Evolutionary conservation across 164 flowering plant species (phyloP), one percentile per base, ranked within the genome.

Genomic region (Macadamia tetraphylla): DNA sequence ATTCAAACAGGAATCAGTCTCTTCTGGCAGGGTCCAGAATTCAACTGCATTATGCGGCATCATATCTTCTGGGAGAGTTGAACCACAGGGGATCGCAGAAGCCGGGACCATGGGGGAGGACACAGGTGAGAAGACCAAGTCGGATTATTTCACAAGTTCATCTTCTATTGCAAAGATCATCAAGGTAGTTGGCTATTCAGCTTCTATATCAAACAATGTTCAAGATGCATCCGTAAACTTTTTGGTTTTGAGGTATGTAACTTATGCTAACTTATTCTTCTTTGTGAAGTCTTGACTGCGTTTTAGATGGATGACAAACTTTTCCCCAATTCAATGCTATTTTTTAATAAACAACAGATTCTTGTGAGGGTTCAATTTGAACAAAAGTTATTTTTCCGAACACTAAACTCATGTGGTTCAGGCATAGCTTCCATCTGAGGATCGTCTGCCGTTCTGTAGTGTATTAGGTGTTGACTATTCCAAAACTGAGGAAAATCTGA

Each of bases 181-280:
- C 71, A 92, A 82, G 80, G 88, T 98, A 58, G 77, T 89, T 46
- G 68, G 87, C 40, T 91, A 80, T 71, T 75, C 83, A 55, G 73
- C 89, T 67, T 83, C 93, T 46, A 74, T 78, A 67, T 65, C 85
- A 53, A 80, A 86, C 75, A 77, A 81, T 62, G 72, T 70, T 18
- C 89, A 88, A 69, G 94, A 91, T 73, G 91, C 86, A 13, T 57
- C 75, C 6, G 88, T 95, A 17, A 81, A 85, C 62, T 94, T 94
- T 70, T 29, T 66, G 72, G 99, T 86, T 23, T 52, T 82, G 85
- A 87, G 97, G 99, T 94, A 72, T 66, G 87, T 46, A 11, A 46
- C 74, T 23, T 31, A 10, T 14, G 0, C 9, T 53, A 12, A 18
- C 53, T 29, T 29, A 14, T 31, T 48, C 9, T 65, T 3, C 32